Evolutionary conservation across 1,284 basidiomycete genomes (phyloP).

Genomic region (Apiotrichum akiyoshidainum): DNA sequence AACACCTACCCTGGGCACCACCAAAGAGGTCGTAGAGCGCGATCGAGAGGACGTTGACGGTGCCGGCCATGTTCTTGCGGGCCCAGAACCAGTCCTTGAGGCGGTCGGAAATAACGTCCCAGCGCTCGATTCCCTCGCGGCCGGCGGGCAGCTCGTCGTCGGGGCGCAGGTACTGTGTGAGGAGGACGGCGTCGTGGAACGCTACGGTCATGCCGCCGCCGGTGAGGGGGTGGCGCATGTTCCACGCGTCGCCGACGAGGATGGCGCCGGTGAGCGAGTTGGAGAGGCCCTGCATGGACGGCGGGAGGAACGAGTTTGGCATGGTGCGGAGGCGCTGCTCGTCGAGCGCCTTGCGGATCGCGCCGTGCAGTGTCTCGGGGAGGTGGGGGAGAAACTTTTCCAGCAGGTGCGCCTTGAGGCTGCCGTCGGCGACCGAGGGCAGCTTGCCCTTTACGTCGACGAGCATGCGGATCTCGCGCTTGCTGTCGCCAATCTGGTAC

Average conservation of each 20-base stretch:
- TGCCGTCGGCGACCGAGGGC: constrained; percentile 62
- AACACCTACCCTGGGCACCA: constrained; percentile 62
- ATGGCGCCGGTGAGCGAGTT: constrained; percentile 64
- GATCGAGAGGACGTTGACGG: constrained; percentile 84
- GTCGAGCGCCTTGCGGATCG: constrained; percentile 63
- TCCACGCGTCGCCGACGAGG: constrained; percentile 93
- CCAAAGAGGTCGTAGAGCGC: constrained; percentile 86
- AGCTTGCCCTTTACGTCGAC: constrained; percentile 85
- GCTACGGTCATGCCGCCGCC: constrained; percentile 97
- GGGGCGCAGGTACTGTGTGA: constrained; percentile 62
- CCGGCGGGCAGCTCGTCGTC: constrained; percentile 30
- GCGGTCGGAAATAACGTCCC: constrained; percentile 60
- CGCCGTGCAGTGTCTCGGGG: constrained; percentile 63
- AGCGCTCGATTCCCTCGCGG: constrained; percentile 55
- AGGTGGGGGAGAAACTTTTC: constrained; percentile 73
- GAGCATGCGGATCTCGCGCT: constrained; percentile 79
- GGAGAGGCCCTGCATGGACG: constrained; percentile 69
- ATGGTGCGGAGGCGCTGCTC: constrained; percentile 77
- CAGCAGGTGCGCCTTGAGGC: constrained; percentile 72
- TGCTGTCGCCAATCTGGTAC: constrained; percentile 70
- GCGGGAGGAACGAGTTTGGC: constrained; percentile 93
- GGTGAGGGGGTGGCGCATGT: constrained; percentile 98
- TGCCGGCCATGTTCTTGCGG: constrained; percentile 73
- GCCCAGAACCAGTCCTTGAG: constrained; percentile 78
- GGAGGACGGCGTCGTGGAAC: constrained; percentile 73